A percentile compares a stretch with the other conserved stretches of the same genome.
Evolutionary conservation across 352 stramenopile species (phyloP).

Genomic region (Phytophthora vignae): DNA sequence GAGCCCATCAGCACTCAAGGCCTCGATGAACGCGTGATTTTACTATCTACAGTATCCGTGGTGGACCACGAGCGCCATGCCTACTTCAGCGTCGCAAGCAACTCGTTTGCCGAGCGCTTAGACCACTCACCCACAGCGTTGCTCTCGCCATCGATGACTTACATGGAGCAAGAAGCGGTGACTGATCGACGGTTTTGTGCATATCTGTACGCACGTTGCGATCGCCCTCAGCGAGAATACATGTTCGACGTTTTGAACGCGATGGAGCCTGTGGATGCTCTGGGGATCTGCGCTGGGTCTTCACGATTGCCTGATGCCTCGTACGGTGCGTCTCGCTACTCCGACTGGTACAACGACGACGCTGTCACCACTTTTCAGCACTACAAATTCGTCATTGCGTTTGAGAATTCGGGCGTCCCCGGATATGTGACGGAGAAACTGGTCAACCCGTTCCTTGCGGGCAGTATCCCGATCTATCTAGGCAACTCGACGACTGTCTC

Average conservation of each 20-base stretch:
- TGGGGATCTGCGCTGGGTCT: constrained; percentile 48
- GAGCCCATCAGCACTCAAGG: constrained; percentile 28
- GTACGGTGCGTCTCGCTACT: constrained; percentile 9
- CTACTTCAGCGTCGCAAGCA: constrained; percentile 45
- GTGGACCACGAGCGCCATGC: constrained; percentile 22
- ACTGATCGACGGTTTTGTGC: constrained; percentile 45
- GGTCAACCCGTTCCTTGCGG: constrained; percentile 64
- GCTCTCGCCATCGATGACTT: constrained; percentile 12
- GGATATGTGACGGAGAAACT: constrained; percentile 80
- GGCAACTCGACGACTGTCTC: constrained; percentile 51
- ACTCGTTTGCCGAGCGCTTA: constrained; percentile 49
- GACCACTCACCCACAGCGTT: constrained; percentile 35
- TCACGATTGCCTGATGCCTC: constrained; percentile 7
- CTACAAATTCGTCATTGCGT: constrained; percentile 79
- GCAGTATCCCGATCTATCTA: constrained; percentile 64
- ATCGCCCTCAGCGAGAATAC: constrained; percentile 58
- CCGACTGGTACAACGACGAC: constrained; percentile 48
- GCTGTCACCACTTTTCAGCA: constrained; percentile 41
- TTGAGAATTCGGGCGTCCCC: constrained; percentile 53
- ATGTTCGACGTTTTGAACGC: constrained; percentile 60
- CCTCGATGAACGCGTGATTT: constrained; percentile 45
- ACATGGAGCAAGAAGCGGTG: neutral
- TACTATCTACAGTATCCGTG: constrained; percentile 39
- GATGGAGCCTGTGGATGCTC: constrained; percentile 54
- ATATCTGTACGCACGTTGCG: constrained; percentile 62